phyloP scores from a whole-genome alignment of 306 rosid genomes.

The Dicorynia guianensis region DNA sequence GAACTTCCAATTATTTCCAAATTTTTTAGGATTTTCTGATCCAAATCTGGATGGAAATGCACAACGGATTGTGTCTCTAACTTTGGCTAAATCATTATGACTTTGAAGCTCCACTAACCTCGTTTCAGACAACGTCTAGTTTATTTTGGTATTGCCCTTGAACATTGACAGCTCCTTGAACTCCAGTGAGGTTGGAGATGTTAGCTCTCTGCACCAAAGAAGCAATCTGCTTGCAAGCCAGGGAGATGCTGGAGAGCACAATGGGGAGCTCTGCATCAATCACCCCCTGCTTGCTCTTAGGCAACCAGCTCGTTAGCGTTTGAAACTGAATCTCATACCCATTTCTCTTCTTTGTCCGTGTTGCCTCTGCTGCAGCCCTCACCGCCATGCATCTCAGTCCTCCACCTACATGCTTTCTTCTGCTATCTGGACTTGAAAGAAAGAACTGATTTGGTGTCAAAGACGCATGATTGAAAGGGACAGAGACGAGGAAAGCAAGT shows the following conservation, averaged over 20 bases:
- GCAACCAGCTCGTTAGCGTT: conserved; percentile 81
- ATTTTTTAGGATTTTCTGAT: too few relatives aligned
- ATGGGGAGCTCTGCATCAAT: conserved; percentile 94
- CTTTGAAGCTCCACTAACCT: conserved; percentile 55
- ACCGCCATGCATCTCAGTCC: conserved; percentile 81
- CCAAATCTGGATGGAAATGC: too few relatives aligned
- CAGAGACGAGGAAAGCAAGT: conserved; percentile 56
- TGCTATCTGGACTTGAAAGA: conserved; percentile 33
- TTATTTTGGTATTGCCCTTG: conserved; percentile 98
- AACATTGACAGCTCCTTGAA: conserved; percentile 86
- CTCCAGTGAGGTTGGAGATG: conserved; percentile 87
- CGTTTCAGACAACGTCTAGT: conserved; percentile 93
- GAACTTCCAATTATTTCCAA: too few relatives aligned
- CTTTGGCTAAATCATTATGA: too few relatives aligned
- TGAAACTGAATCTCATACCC: conserved; percentile 68
- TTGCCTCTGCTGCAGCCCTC: conserved; percentile 48
- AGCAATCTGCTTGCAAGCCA: conserved; percentile 98
- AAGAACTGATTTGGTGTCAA: conserved; percentile 55
- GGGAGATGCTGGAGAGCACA: conserved; percentile 86
- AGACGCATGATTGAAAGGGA: conserved; percentile 62
- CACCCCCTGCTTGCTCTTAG: conserved; percentile 72
- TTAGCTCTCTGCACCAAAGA: conserved; percentile 89
- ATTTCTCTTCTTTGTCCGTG: conserved; percentile 56
- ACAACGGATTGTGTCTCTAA: background rate
- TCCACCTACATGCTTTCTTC: conserved; percentile 42